phyloP scores from a whole-genome alignment of 352 stramenopile species.

The Pythium monospermum region DNA sequence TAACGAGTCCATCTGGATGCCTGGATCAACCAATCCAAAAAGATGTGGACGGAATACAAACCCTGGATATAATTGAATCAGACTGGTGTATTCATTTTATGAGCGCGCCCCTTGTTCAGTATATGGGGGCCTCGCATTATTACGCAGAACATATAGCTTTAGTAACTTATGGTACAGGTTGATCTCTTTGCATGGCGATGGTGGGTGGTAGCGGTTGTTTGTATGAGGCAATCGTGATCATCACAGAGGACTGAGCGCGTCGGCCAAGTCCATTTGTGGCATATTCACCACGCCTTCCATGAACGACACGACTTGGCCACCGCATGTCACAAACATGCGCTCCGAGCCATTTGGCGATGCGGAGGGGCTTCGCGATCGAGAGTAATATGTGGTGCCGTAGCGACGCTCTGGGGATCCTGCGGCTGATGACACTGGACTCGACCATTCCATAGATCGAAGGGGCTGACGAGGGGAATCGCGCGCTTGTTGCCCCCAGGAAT shows the following conservation, averaged over 20 bases:
- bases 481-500: conserved; percentile 50
- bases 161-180: too few relatives aligned
- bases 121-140: too few relatives aligned
- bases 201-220: too few relatives aligned
- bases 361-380: conserved; percentile 15
- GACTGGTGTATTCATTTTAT: too few relatives aligned
- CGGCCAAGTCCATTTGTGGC: conserved; percentile 44
- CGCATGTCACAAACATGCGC: conserved; percentile 79
- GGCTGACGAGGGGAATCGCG: conserved; percentile 45
- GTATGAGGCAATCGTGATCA: neutral
- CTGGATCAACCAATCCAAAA: too few relatives aligned
- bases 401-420: conserved; percentile 22
- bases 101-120: too few relatives aligned
- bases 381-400: conserved; percentile 18
- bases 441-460: conserved; percentile 25
- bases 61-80: too few relatives aligned
- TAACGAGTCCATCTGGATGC: too few relatives aligned
- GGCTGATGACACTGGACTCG: conserved; percentile 17
- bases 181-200: too few relatives aligned
- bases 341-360: conserved; percentile 27
- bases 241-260: conserved; percentile 25
- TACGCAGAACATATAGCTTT: too few relatives aligned
- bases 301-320: conserved; percentile 74
- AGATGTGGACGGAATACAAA: too few relatives aligned
- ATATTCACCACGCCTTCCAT: conserved; percentile 82